Evolutionary conservation across 2,329 filamentous ascomycete species (phyloP).

Genomic region (Botryosphaeria dothidea): DNA sequence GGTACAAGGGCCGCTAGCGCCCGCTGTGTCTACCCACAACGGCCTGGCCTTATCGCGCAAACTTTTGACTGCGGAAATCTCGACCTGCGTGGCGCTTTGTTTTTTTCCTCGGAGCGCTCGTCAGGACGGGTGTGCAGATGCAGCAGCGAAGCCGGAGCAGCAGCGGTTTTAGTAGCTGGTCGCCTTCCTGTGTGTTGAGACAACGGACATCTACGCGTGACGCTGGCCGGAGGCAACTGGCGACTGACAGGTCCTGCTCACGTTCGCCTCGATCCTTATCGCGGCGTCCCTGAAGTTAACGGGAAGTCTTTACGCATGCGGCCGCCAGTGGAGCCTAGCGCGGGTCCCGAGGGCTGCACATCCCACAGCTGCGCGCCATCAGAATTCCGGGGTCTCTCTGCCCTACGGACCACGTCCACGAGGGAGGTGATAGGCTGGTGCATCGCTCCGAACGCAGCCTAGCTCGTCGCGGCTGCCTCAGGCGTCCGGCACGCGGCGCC

Average conservation of each 20-base stretch:
- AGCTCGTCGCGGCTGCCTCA: too few species aligned
- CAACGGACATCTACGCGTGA: slow-evolving; percentile 6
- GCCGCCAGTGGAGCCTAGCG: not conserved
- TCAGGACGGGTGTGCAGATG: not conserved
- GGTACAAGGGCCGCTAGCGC: slow-evolving; percentile 10
- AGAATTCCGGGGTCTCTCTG: not conserved
- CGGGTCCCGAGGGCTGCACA: not conserved
- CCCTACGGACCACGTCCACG: not conserved
- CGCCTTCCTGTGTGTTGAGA: not conserved
- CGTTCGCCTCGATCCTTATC: not conserved
- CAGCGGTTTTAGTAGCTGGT: not conserved
- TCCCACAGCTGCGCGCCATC: slow-evolving; percentile 11
- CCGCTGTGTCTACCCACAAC: not conserved
- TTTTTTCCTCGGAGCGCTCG: not conserved
- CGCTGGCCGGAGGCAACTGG: slow-evolving; percentile 2
- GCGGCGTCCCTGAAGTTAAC: not conserved
- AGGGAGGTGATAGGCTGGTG: not conserved
- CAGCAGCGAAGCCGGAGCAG: not conserved
- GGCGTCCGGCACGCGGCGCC: too few species aligned
- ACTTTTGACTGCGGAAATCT: not conserved
- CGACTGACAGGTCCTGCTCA: slow-evolving; percentile 1
- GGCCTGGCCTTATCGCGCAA: slow-evolving; percentile 1
- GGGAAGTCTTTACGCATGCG: not conserved
- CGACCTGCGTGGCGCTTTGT: not conserved
- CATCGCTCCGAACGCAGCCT: not conserved